phyloP scores from a whole-genome alignment of 208 protist species.

The Leptomonas seymouri region DNA sequence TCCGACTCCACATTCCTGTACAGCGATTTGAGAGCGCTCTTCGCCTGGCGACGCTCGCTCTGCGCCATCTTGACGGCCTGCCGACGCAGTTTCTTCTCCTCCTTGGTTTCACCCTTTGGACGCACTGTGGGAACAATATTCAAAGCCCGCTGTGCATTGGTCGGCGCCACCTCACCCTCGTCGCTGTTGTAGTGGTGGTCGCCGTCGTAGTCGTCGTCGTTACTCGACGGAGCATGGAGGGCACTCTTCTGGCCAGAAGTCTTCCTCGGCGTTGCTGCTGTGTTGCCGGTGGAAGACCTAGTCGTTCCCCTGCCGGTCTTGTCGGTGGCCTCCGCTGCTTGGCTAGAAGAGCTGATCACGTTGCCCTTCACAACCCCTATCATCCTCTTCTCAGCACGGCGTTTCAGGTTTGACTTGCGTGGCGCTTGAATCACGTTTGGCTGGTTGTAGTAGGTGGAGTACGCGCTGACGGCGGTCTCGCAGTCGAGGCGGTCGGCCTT shows the following conservation, averaged over 20 bases:
- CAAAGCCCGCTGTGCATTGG: background rate
- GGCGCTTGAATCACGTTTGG: constrained; percentile 84
- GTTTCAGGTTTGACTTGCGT: constrained; percentile 17
- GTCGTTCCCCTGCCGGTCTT: background rate
- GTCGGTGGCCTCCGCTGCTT: background rate
- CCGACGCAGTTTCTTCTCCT: constrained; percentile 83
- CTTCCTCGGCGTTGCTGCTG: too few species aligned
- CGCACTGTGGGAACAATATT: constrained; percentile 32
- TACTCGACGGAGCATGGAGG: background rate
- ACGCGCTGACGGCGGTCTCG: constrained; percentile 80
- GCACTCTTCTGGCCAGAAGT: too few species aligned
- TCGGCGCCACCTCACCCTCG: background rate
- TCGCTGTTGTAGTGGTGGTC: background rate
- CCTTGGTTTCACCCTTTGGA: constrained; percentile 73
- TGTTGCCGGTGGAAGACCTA: too few species aligned
- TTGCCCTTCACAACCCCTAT: constrained; percentile 17
- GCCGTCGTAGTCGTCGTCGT: background rate
- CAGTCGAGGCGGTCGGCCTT: constrained; percentile 70
- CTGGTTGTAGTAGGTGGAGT: constrained; percentile 90
- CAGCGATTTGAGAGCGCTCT: constrained; percentile 71
- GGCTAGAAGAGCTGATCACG: constrained; percentile 23
- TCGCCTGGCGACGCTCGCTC: constrained; percentile 74
- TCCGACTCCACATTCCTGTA: constrained; percentile 79
- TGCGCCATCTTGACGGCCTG: constrained; percentile 81
- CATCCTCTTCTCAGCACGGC: constrained; percentile 24